Evolutionary conservation across 768 basidiomycete genomes (phyloP).

Genomic region (Amanita subjunquillea): DNA sequence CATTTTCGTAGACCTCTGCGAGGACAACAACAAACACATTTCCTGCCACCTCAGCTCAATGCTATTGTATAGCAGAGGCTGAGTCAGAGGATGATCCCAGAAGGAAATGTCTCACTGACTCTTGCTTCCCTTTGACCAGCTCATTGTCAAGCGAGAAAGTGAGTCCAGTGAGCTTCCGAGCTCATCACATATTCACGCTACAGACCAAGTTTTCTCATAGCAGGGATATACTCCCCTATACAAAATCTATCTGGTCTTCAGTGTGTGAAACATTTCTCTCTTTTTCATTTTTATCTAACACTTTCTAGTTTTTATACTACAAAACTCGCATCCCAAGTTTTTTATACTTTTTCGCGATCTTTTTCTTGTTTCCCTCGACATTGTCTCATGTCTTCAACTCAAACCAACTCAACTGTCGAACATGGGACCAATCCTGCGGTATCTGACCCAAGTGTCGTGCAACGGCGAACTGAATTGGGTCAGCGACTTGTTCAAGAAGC

Average conservation of each 20-base stretch:
- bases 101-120: too few species aligned
- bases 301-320: neutral
- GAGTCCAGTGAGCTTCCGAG: too few species aligned
- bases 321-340: neutral
- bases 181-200: too few species aligned
- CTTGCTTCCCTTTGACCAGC: too few species aligned
- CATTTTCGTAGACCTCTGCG: conserved; percentile 1
- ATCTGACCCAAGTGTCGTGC: neutral
- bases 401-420: neutral
- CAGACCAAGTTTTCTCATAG: too few species aligned
- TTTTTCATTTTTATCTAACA: neutral
- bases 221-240: too few species aligned
- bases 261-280: too few species aligned
- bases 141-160: too few species aligned
- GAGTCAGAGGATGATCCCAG: too few species aligned
- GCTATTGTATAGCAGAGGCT: conserved; percentile 2
- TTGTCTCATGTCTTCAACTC: neutral
- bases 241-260: too few species aligned
- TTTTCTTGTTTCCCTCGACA: too few species aligned
- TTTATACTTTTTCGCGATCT: neutral
- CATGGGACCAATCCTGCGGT: neutral
- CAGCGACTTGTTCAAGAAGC: neutral
- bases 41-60: neutral
- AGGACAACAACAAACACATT: conserved; percentile 2
- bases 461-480: neutral